Conservation (phyloP, 805 yeast species). For the Wickerhamiella galacta region DNA sequence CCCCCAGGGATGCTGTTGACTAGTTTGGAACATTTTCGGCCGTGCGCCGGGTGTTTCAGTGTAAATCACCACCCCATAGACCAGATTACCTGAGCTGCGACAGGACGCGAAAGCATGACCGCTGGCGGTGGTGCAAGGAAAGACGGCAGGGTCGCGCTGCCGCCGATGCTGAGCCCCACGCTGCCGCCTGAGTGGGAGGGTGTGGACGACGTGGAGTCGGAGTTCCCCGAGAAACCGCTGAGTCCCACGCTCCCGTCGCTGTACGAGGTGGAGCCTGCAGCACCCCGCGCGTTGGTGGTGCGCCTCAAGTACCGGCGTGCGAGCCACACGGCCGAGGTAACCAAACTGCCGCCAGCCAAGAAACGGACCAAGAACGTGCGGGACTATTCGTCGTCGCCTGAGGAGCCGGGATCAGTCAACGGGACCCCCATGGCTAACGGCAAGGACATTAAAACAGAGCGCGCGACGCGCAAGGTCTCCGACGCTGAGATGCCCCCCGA, state of each 20-base stretch:
- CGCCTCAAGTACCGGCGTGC: constrained; percentile 2
- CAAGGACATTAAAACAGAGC: no score
- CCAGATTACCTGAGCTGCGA: no score
- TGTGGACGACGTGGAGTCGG: no score
- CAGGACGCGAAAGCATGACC: no score
- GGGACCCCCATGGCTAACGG: neutral
- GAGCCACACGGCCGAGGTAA: neutral
- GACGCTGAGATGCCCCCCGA: constrained; percentile 13
- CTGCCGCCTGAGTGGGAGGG: constrained; percentile 20
- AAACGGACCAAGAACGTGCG: no score
- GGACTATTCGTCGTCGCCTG: neutral
- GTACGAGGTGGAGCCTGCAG: constrained; percentile 12
- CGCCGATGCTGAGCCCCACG: constrained; percentile 25
- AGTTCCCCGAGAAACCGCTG: constrained; percentile 20
- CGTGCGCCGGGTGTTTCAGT: no score
- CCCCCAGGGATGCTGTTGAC: no score
- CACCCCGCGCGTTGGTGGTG: constrained; percentile 2
- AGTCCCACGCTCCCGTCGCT: constrained; percentile 26
- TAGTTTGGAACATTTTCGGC: no score
- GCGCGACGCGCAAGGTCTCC: constrained; percentile 1
- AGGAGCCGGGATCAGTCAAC: no score
- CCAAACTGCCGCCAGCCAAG: no score
- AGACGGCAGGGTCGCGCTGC: constrained; percentile 9
- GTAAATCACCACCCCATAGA: no score
- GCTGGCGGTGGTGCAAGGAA: no score